These are phyloP conservation scores for Casuarina glauca DNA, from an alignment of 306 rosid species.

Conservation along the genomic window DNA sequence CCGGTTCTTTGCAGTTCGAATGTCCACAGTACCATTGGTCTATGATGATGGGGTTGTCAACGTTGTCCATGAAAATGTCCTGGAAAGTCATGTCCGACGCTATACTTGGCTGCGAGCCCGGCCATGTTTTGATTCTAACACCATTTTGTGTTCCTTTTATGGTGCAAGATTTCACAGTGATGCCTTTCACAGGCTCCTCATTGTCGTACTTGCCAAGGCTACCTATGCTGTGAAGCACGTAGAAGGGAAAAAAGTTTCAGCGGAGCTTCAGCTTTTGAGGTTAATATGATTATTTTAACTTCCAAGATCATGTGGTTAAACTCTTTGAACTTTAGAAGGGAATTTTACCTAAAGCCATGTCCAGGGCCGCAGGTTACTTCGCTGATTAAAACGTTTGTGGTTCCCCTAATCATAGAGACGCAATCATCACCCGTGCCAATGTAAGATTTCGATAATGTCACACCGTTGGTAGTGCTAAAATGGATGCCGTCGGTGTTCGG, in stretches of 20 bases:
- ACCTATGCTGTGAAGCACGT: constrained; percentile 23
- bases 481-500: constrained; percentile 64
- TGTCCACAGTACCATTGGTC: constrained; percentile 37
- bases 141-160: constrained; percentile 36
- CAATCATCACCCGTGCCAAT: constrained; percentile 56
- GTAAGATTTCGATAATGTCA: constrained; percentile 34
- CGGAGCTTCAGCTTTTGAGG: too few relatives aligned
- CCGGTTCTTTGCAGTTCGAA: neutral
- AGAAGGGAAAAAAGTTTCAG: too few relatives aligned
- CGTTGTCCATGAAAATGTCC: constrained; percentile 34
- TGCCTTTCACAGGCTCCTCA: constrained; percentile 36
- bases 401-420: constrained; percentile 38
- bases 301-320: too few relatives aligned
- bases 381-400: constrained; percentile 37
- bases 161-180: constrained; percentile 35
- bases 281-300: too few relatives aligned
- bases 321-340: too few relatives aligned
- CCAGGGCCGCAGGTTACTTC: constrained; percentile 42
- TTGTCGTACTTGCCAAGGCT: constrained; percentile 44
- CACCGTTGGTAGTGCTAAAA: constrained; percentile 42
- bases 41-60: constrained; percentile 43
- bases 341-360: constrained; percentile 41
- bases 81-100: constrained; percentile 38
- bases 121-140: constrained; percentile 48
- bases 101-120: constrained; percentile 38